Base-by-base conservation (phyloP, 164 flowering plant genomes). In the Tetrastigma voinierianum region DNA sequence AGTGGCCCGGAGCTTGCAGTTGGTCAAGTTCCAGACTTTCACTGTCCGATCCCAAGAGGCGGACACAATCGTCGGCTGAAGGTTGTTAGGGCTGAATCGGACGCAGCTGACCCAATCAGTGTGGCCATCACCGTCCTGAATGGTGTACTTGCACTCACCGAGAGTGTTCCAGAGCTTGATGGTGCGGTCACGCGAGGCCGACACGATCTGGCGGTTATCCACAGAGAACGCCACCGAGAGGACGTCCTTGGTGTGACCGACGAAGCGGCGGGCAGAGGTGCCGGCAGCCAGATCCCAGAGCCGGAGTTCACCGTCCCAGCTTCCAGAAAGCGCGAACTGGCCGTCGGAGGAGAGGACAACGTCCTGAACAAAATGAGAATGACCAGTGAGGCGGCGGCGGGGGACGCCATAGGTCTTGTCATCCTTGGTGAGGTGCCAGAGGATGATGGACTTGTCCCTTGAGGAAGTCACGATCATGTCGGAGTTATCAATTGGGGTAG, bases 311-410 rank as follows among this genome's bases (percentile, higher is more conserved):
- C 84, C 82, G 76, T 92, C 97, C 96, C 97, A 91, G 64, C 88
- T 81, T 18, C 96, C 96, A 62, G 95, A 91, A 59, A 91, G 88
- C 0, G 97, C 97, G 72, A 91, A 91, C 80, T 86, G 91, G 40
- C 96, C 90, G 70, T 89, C 97, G 65, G 96, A 91, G 1, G 97
- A 91, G 61, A 91, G 88, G 46, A 89, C 97, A 2, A 91, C 97
- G 73, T 91, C 97, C 74, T 91, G 79, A n/a, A 91, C 97, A 75
- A 91, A 91, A 74, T 91, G 97, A 17, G 89, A 85, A 81, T 91
- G 97, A 24, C 95, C 97, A 63, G 90, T 89, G 6, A 91, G 80
- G 16, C 97, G 82, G 67, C 96, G 91, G 70, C 82, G 90, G 12
- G 97, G 81, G 44, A 86, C 85, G 25, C 96, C 96, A 79, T 80